phyloP scores from a whole-genome alignment of 768 basidiomycete species.

The Paxillus involutus region DNA sequence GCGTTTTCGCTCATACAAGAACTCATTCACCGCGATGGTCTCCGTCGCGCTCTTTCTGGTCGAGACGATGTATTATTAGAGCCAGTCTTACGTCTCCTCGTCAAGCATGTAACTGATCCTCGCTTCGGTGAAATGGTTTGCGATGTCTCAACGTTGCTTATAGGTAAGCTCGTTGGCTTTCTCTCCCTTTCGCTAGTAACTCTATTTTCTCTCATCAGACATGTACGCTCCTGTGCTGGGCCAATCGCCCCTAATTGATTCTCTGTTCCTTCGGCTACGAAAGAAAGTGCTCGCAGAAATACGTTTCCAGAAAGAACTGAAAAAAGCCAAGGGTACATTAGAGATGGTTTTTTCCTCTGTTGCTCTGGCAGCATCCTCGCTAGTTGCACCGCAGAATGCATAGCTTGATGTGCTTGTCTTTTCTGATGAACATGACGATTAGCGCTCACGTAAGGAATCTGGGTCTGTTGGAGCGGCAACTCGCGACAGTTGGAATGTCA shows the following conservation, averaged over 20 bases:
- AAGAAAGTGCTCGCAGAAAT: slow-evolving; percentile 86
- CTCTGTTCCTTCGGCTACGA: slow-evolving; percentile 75
- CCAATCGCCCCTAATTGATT: slow-evolving; percentile 90
- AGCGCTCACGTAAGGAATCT: background rate
- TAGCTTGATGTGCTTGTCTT: slow-evolving; percentile 11
- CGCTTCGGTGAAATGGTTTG: slow-evolving; percentile 90
- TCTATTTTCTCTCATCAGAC: slow-evolving; percentile 46
- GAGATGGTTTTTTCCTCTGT: slow-evolving; percentile 83
- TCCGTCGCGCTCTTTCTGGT: slow-evolving; percentile 81
- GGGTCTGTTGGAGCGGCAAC: no score
- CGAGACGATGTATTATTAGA: slow-evolving; percentile 93
- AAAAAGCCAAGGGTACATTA: slow-evolving; percentile 81
- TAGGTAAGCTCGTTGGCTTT: slow-evolving; percentile 56
- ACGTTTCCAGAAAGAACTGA: slow-evolving; percentile 83
- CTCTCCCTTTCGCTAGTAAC: slow-evolving; percentile 1
- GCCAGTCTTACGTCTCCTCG: slow-evolving; percentile 82
- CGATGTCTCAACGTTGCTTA: slow-evolving; percentile 74
- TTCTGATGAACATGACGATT: slow-evolving; percentile 14
- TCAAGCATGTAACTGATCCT: slow-evolving; percentile 85
- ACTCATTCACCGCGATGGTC: slow-evolving; percentile 87
- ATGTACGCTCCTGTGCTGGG: slow-evolving; percentile 93
- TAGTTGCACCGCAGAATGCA: slow-evolving; percentile 13
- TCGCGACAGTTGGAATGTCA: no score
- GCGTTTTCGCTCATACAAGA: slow-evolving; percentile 92
- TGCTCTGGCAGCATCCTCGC: slow-evolving; percentile 30